phyloP scores from a whole-genome alignment of 2,329 filamentous ascomycete species.

The Fulvia fulva region DNA sequence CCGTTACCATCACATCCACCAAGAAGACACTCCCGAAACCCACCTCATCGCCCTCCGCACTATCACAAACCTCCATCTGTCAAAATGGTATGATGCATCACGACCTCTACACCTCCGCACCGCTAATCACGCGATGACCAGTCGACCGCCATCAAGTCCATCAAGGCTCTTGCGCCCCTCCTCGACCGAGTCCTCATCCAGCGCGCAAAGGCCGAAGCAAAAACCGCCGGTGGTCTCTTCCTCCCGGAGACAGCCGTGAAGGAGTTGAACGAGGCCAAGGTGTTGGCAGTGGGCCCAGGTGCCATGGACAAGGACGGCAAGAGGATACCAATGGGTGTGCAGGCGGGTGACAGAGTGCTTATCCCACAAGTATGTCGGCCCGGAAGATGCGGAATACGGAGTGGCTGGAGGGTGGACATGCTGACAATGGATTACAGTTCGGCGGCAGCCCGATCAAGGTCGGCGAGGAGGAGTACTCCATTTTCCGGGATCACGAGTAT shows the following conservation, averaged over 20 bases:
- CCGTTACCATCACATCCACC: constrained; percentile 2
- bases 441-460: constrained; percentile 95
- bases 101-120: constrained; percentile 8
- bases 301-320: constrained; percentile 83
- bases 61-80: not conserved
- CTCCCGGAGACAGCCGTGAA: constrained; percentile 95
- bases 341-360: constrained; percentile 83
- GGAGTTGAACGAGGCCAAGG: constrained; percentile 96
- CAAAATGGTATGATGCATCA: constrained; percentile 27
- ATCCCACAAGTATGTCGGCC: constrained; percentile 74
- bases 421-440: constrained; percentile 54
- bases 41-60: constrained; percentile 8
- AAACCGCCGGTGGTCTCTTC: constrained; percentile 96
- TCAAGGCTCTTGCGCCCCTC: constrained; percentile 91
- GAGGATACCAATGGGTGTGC: constrained; percentile 77
- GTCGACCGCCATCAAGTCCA: constrained; percentile 72
- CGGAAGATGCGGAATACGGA: not conserved
- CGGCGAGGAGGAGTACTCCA: constrained; percentile 90
- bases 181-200: constrained; percentile 98
- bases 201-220: constrained; percentile 93
- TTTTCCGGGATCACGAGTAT: constrained; percentile 98
- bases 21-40: constrained; percentile 19
- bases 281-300: constrained; percentile 90
- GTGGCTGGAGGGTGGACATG: not conserved
- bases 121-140: constrained; percentile 22